These are phyloP conservation scores for Kondoa malvinella DNA, from an alignment of 768 basidiomycete species.

Conservation along the genomic window DNA sequence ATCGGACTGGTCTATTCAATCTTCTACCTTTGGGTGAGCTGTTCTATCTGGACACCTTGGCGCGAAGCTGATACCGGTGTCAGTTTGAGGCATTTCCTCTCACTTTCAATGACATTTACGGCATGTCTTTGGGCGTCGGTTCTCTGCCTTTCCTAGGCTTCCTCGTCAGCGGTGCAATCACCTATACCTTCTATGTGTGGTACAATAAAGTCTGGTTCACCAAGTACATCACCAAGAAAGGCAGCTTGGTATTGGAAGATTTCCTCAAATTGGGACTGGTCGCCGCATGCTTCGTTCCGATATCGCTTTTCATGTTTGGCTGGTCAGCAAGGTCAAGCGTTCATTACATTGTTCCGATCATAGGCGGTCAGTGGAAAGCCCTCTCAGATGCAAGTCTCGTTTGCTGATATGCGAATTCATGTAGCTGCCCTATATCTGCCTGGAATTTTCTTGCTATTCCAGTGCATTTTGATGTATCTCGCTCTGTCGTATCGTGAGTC, in stretches of 20 bases:
- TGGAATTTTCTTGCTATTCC: not conserved
- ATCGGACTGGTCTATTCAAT: slow-evolving; percentile 15
- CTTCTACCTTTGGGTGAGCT: slow-evolving; percentile 17
- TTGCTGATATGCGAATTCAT: not conserved
- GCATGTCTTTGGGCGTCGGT: not conserved
- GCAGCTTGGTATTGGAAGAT: slow-evolving; percentile 11
- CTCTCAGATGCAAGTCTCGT: not conserved
- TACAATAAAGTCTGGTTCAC: slow-evolving; percentile 9
- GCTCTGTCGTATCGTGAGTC: not conserved
- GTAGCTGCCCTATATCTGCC: not conserved
- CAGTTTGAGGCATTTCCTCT: slow-evolving; percentile 15
- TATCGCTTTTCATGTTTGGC: slow-evolving; percentile 13
- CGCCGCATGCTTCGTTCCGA: slow-evolving; percentile 4
- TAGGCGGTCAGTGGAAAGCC: not conserved
- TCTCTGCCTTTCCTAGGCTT: slow-evolving; percentile 14
- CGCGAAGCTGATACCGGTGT: slow-evolving; percentile 1
- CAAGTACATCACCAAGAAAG: slow-evolving; percentile 12
- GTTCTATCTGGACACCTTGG: not conserved
- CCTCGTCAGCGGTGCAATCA: slow-evolving; percentile 10
- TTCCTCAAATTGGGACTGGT: not conserved
- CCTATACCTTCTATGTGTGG: slow-evolving; percentile 6
- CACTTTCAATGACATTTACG: slow-evolving; percentile 7
- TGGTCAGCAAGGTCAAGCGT: slow-evolving; percentile 11
- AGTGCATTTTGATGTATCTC: slow-evolving; percentile 10
- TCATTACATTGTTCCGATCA: slow-evolving; percentile 5